Base-by-base conservation (phyloP, 2,329 filamentous ascomycete species). In the Neofusicoccum kwambonambiense region DNA sequence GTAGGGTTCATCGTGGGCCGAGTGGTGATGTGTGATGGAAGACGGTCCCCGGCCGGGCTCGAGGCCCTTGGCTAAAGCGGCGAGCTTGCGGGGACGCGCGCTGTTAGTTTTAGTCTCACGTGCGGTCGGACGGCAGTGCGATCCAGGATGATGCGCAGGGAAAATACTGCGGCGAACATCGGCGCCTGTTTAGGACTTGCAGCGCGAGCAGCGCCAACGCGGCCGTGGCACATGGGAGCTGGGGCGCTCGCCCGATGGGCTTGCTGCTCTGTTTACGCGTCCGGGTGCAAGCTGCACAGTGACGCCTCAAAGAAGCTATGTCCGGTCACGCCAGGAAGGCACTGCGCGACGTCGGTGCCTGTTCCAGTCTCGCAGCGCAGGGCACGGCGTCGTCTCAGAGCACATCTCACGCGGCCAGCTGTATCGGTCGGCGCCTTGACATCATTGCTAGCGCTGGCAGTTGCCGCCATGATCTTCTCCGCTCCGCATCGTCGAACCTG, bases 1-100 rank as follows among this genome's bases (percentile, higher is more conserved):
- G 41, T 27, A 42, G 41, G 12, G 50, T 35, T 56, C 63, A 65
- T 65, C 52, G 47, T 41, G 63, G 47, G 45, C 62, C 39, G 58
- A 51, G 44, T 31, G 45, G 45, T 47, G 62, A 34, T 62, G 54
- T 15, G 54, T 34, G 37, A 42, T 44, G 39, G 54, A 58, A 22
- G 54, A 58, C 41, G 19, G 8, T 11, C 8, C 22, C 47, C 47
- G 47, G 47, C 31, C 31, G 22, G 27, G 47, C 47, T 15, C 19
- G 7, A 22, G 47, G n/a, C 31, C 27, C 27, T 31, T 31, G 27
- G 27, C 27, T 31, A 31, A 31, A 31, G 27, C 27, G 27, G 27
- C 50, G 50, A 54, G 22, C 49, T 35, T 51, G 52, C 52, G 52
- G 52, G 52, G 52, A 39, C 49, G 49, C 49, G 31, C 49, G 27